These are phyloP conservation scores for Kodamaea hsintzibuensis DNA, from an alignment of 805 yeast species.

Conservation along the genomic window DNA sequence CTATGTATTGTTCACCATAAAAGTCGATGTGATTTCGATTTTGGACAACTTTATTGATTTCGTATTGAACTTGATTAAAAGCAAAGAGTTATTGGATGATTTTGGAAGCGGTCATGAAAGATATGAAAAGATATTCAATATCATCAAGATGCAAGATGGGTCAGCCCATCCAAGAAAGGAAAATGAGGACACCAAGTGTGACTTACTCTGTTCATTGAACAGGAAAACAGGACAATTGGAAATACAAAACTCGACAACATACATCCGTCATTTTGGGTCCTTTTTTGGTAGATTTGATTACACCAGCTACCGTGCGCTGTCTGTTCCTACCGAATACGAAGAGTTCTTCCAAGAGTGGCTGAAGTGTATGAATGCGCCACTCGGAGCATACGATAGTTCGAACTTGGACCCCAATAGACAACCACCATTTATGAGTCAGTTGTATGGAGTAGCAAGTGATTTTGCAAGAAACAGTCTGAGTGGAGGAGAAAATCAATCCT, in stretches of 20 bases:
- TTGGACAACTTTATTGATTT: conserved; percentile 20
- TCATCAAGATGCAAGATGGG: conserved; percentile 4
- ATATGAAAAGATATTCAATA: conserved; percentile 1
- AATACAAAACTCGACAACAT: conserved; percentile 33
- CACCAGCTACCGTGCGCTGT: conserved; percentile 2
- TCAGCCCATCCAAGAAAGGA: neutral
- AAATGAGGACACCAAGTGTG: conserved; percentile 15
- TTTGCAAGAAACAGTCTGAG: neutral
- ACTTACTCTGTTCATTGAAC: conserved; percentile 36
- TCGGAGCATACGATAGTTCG: neutral
- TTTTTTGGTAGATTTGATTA: conserved; percentile 8
- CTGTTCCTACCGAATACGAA: conserved; percentile 2
- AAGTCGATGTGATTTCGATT: conserved; percentile 27
- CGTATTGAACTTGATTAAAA: conserved; percentile 3
- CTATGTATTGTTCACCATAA: conserved; percentile 35
- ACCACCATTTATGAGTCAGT: conserved; percentile 8
- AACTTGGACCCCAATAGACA: conserved; percentile 8
- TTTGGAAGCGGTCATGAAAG: conserved; percentile 9
- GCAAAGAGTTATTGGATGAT: conserved; percentile 5
- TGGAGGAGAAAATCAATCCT: conserved; percentile 6
- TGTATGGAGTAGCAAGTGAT: conserved; percentile 7
- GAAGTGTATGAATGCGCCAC: conserved; percentile 9
- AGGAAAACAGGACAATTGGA: conserved; percentile 37
- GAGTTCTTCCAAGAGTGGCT: conserved; percentile 11
- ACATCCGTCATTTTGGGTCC: conserved; percentile 16